Base-by-base conservation (phyloP, 768 basidiomycete genomes). In the Psilocybe azurescens region DNA sequence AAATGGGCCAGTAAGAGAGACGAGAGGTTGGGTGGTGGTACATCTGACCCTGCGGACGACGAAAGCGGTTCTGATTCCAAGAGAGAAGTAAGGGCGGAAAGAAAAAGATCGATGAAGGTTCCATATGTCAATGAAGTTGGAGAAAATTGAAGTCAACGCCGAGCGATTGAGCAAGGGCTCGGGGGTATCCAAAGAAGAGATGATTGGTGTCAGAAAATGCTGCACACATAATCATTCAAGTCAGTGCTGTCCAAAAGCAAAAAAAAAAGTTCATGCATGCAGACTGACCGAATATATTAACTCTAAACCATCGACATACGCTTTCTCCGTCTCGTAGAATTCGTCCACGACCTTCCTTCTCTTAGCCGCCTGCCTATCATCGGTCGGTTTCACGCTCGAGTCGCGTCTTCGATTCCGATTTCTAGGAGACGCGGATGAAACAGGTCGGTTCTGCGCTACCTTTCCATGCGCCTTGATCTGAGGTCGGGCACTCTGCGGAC, bases 71-170 rank as follows among this genome's bases (percentile, higher is more conserved):
- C 69, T 36, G 65, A 61, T 47, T 69, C 64, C 65, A 81, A 60
- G 53, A 84, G 77, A 46, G 76, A 73, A 7, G 84, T 80, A 30
- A 94, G 80, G 2, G 88, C 83, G 5, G 83, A 77, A 60, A 87
- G 86, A 74, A 94, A 94, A 89, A 2, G 89, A 85, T 55, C 85
- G 89, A 74, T 94, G 92, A 47, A 93, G 81, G 68, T 93, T 94
- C 93, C 90, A 94, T 36, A 95, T 94, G 74, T 95, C 93, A 70
- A 94, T 89, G 65, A 95, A 94, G 73, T 94, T 94, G 64, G 90
- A 90, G 74, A 95, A 95, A 38, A 94, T 79, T 11, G 87, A 81
- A 0, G 88, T 90, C 60, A 95, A 82, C 49, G 87, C 83, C 2
- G 83, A 74, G 59, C 91, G 86, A 61, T 87, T 81, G 53, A 95